These are phyloP conservation scores for Paramecium biaurelia DNA, from an alignment of 73 alveolate species.

Conservation along the genomic window DNA sequence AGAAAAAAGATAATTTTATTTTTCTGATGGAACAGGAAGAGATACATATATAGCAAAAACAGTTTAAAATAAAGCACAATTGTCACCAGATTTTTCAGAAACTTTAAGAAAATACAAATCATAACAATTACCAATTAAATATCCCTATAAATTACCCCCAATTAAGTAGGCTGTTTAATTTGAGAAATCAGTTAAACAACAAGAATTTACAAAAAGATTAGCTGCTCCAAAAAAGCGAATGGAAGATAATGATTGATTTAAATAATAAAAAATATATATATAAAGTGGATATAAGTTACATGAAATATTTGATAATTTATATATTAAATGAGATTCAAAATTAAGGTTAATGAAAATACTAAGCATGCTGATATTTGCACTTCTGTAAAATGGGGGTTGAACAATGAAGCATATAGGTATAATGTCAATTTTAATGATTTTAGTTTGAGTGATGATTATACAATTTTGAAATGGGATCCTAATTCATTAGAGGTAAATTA, in stretches of 20 bases:
- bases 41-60: constrained; percentile 6
- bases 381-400: constrained; percentile 89
- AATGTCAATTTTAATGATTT: not conserved
- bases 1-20: constrained; percentile 4
- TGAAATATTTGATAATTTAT: not conserved
- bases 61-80: not conserved
- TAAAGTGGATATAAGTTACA: not conserved
- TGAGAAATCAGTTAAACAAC: not conserved
- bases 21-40: constrained; percentile 47
- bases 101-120: constrained; percentile 5
- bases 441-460: constrained; percentile 85
- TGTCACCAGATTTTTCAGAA: not conserved
- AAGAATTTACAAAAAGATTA: not conserved
- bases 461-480: constrained; percentile 91
- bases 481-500: constrained; percentile 79
- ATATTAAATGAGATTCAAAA: constrained; percentile 87
- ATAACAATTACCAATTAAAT: not conserved
- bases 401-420: constrained; percentile 79
- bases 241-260: not conserved
- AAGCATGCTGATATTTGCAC: constrained; percentile 88
- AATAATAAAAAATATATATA: not conserved
- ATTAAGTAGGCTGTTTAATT: not conserved
- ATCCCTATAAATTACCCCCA: constrained; percentile 44
- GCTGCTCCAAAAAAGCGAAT: not conserved
- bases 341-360: constrained; percentile 80